A percentile compares a stretch with the other conserved stretches of the same genome.
Conservation (phyloP, 164 flowering plant species). For the Magnolia kwangsiensis region DNA sequence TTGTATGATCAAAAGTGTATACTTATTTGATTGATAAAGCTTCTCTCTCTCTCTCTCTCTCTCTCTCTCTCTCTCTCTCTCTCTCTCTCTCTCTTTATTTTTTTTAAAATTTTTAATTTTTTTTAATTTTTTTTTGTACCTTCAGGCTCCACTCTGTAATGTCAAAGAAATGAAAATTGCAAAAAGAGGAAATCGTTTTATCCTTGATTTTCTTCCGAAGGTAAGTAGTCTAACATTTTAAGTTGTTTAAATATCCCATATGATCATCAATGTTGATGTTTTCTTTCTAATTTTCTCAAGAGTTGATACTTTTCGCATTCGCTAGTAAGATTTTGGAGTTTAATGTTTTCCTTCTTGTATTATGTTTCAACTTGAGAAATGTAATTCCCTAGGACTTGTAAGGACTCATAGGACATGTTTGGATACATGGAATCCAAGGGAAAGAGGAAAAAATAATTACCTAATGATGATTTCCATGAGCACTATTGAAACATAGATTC, state of each 20-base stretch:
- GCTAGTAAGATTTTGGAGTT: background rate
- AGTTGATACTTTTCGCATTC: background rate
- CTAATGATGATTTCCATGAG: too few relatives aligned
- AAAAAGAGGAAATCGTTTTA: constrained; percentile 53
- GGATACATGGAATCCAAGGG: background rate
- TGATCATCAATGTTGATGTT: background rate
- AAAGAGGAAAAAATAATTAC: too few relatives aligned
- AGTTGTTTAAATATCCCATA: background rate
- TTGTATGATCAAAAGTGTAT: too few relatives aligned
- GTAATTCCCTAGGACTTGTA: background rate
- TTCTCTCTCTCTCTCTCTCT: too few relatives aligned
- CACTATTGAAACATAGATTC: too few relatives aligned
- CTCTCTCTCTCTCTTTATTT: too few relatives aligned
- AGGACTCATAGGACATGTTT: background rate
- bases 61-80: too few relatives aligned
- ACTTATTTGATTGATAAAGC: too few relatives aligned
- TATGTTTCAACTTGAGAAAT: background rate
- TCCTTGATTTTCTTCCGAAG: constrained; percentile 79
- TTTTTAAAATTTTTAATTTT: too few relatives aligned
- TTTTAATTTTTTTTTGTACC: too few relatives aligned
- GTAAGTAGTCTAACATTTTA: constrained; percentile 32
- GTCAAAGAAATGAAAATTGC: constrained; percentile 74
- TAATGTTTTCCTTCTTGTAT: background rate
- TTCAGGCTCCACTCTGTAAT: constrained; percentile 72
- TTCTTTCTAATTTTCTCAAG: background rate